These are phyloP conservation scores for Silene vulgaris DNA, from an alignment of 179 eudicot species.

Conservation along the genomic window DNA sequence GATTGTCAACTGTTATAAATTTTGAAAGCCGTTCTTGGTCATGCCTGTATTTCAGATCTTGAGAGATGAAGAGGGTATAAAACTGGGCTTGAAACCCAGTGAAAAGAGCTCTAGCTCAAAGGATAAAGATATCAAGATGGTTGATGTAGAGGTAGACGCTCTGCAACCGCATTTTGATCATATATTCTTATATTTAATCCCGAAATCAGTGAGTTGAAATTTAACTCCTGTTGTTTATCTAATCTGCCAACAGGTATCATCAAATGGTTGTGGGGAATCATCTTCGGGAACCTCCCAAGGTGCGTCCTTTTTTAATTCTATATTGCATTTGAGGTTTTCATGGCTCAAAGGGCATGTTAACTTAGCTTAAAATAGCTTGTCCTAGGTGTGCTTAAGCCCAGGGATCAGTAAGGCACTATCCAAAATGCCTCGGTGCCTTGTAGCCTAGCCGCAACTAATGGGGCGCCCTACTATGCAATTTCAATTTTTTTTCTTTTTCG, in stretches of 20 bases:
- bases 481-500: too few species aligned
- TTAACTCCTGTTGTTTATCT: conserved; percentile 10
- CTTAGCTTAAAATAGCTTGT: too few species aligned
- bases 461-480: too few species aligned
- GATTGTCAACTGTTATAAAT: neutral
- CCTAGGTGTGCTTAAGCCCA: too few species aligned
- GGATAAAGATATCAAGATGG: conserved; percentile 61
- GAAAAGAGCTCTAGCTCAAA: conserved; percentile 49
- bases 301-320: conserved; percentile 18
- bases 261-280: conserved; percentile 59
- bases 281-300: conserved; percentile 55
- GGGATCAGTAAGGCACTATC: too few species aligned
- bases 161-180: neutral
- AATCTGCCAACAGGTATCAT: conserved; percentile 52
- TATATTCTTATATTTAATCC: neutral
- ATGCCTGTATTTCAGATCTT: conserved; percentile 35
- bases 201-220: neutral
- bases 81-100: conserved; percentile 56
- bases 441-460: too few species aligned
- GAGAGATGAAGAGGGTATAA: conserved; percentile 77
- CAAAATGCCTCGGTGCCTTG: too few species aligned
- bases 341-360: too few species aligned
- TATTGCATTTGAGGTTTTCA: too few species aligned
- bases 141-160: conserved; percentile 54
- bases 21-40: neutral